Evolutionary conservation across 768 basidiomycete genomes (phyloP), one percentile per base, ranked within the genome.

Genomic region (Psilocybe azurescens): DNA sequence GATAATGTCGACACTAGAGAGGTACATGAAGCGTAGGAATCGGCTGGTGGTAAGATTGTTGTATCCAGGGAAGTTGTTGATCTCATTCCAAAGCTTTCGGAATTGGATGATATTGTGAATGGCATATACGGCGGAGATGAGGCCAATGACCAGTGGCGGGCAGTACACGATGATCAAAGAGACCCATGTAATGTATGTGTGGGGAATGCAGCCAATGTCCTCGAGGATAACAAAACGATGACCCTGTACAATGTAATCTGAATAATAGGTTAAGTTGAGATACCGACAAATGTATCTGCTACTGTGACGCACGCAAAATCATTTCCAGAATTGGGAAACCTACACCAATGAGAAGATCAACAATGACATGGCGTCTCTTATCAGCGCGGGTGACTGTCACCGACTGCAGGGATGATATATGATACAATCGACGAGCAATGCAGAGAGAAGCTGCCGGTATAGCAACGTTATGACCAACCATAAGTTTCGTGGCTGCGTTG

Each of bases 201-300:
- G 73, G 1, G 85, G 83, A 54, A 68, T 78, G 72, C 88, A 89
- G 3, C 87, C 87, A 13, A 87, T 61, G 58, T 86, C 80, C 66
- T 87, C 85, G 49, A 77, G 79, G 50, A 89, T 84, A 64, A 88
- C 74, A 71, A 79, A 89, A 4, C 86, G 83, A 71, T 88, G 86
- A 5, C 84, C 85, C 71, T 85, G 82, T 1, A 80, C 74, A 58
- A 83, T 78, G 66, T 79, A 82, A 64, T 52, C 58, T 56, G 51
- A 32, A 53, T 49, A n/a, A 6, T 0, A 49, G 2, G 30, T 30
- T 58, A 58, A 24, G 16, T 6, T 4, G 18, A 8, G 32, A 11
- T 16, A 4, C 18, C 4, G 46, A 38, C 2, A 18, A 5, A 13
- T 6, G 1, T 50, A 53, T 16, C 10, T 3, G 13, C 13, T 52